Evolutionary conservation across 495 filamentous ascomycete genomes (phyloP), one percentile per base, ranked within the genome.

Genomic region (Xylaria nigripes): DNA sequence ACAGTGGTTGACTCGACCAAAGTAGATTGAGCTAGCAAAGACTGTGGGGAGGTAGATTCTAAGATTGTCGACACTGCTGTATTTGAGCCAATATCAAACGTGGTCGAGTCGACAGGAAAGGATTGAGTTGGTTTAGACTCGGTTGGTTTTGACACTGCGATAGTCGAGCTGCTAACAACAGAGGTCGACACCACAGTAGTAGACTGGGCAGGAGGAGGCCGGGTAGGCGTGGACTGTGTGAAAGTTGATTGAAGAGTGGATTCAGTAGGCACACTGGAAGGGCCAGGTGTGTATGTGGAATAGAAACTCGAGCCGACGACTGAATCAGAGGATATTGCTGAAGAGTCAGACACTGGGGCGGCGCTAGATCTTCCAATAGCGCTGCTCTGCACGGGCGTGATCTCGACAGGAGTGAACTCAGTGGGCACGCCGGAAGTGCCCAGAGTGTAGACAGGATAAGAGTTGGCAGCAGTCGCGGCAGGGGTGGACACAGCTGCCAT

Each of bases 231-330:
- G 16, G 56, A 25, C 43, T 56, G 47, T 8, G 48, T 48, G 24
- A 53, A 18, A 15, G 38, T 42, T 44, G 57, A 27, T 13, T 50
- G 6, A n/a, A n/a, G 61, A 25, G 65, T 48, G n/a, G 70, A 16
- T 30, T 45, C 45, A 45, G 57, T 49, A 6, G 63, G 47, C 16
- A 43, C 51, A 48, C 34, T 51, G 32, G 41, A 54, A 27, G 44
- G 29, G 57, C 51, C 51, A 3, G 57, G 48, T 32, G 56, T 50
- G 10, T 27, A 45, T 10, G 50, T 48, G 19, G 54, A 44, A 53
- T 56, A 61, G 13, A 58, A 49, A 29, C 30, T 7, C n/a, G n/a
- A n/a, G n/a, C n/a, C n/a, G n/a, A n/a, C n/a, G n/a, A n/a, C n/a
- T n/a, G n/a, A n/a, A n/a, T n/a, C n/a, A 27, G 44, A 30, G 22